Conservation (phyloP, 2,329 filamentous ascomycete genomes). For the Emmonsiellopsis sp. region DNA sequence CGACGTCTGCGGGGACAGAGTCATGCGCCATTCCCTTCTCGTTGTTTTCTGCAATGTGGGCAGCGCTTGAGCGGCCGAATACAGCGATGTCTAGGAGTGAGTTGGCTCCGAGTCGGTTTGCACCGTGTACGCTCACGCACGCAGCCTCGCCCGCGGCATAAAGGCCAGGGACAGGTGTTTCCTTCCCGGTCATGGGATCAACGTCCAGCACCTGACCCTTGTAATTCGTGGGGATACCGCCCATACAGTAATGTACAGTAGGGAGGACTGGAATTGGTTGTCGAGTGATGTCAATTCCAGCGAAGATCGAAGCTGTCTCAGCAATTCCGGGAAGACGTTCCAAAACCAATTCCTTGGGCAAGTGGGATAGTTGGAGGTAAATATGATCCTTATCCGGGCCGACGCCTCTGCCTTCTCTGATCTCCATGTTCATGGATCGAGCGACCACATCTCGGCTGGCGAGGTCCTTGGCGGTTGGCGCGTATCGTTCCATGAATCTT, state of each 20-base stretch:
- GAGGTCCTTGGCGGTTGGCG: slow-evolving; percentile 84
- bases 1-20: slow-evolving; percentile 59
- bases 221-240: slow-evolving; percentile 85
- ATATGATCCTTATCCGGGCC: slow-evolving; percentile 87
- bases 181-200: slow-evolving; percentile 59
- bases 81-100: slow-evolving; percentile 83
- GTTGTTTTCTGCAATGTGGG: slow-evolving; percentile 85
- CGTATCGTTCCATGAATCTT: slow-evolving; percentile 90
- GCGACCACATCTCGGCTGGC: slow-evolving; percentile 83
- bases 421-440: slow-evolving; percentile 87
- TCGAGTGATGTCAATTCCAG: slow-evolving; percentile 80
- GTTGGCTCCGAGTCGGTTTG: slow-evolving; percentile 86
- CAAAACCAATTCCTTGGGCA: slow-evolving; percentile 72
- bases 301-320: slow-evolving; percentile 83
- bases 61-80: slow-evolving; percentile 80
- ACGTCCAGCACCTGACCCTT: slow-evolving; percentile 83
- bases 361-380: slow-evolving; percentile 80
- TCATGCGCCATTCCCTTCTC: slow-evolving; percentile 62
- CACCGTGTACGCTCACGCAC: slow-evolving; percentile 84
- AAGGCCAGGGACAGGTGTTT: slow-evolving; percentile 75
- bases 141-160: slow-evolving; percentile 86
- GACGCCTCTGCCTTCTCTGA: slow-evolving; percentile 81
- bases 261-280: slow-evolving; percentile 82
- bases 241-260: slow-evolving; percentile 94
- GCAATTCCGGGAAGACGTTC: slow-evolving; percentile 88